A percentile compares a stretch with the other conserved stretches of the same genome.
These are phyloP conservation scores for Coleophoma crateriformis DNA, from an alignment of 2,329 filamentous ascomycete genomes.

Conservation along the genomic window DNA sequence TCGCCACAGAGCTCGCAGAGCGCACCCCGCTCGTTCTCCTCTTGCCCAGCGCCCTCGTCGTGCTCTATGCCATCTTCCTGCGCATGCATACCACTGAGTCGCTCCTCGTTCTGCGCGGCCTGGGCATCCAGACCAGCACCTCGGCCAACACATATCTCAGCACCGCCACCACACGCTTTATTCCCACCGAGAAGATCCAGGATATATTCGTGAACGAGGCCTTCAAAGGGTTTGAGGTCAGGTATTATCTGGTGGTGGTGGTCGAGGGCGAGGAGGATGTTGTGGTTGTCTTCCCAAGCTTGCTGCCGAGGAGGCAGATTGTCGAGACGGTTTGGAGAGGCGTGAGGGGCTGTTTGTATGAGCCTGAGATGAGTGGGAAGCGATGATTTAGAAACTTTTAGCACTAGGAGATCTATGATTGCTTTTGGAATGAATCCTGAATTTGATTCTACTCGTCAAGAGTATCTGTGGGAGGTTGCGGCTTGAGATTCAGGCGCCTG, in stretches of 20 bases:
- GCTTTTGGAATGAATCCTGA: conserved; percentile 1
- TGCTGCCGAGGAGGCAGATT: conserved; percentile 69
- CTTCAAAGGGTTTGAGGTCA: conserved; percentile 85
- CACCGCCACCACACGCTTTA: conserved; percentile 62
- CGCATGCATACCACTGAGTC: conserved; percentile 66
- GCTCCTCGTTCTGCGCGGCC: conserved; percentile 77
- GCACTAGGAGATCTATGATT: conserved; percentile 3
- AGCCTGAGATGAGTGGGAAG: conserved; percentile 37
- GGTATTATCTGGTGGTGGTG: conserved; percentile 84
- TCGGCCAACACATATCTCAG: conserved; percentile 63
- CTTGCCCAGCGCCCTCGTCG: conserved; percentile 28
- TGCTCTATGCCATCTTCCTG: conserved; percentile 39
- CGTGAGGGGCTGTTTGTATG: conserved; percentile 75
- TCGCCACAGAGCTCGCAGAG: conserved; percentile 27
- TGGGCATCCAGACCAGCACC: conserved; percentile 85
- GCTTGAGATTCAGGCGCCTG: conserved; percentile 15
- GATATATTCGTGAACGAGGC: conserved; percentile 95
- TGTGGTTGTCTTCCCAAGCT: conserved; percentile 87
- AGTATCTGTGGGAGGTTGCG: background rate
- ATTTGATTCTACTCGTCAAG: background rate
- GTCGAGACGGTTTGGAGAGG: conserved; percentile 90
- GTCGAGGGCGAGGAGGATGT: conserved; percentile 84
- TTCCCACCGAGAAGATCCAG: conserved; percentile 86
- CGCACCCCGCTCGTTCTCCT: conserved; percentile 34
- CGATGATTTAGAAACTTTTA: conserved; percentile 2